Base-by-base conservation (phyloP, 352 stramenopile species). In the Phytophthora niederhauseri region DNA sequence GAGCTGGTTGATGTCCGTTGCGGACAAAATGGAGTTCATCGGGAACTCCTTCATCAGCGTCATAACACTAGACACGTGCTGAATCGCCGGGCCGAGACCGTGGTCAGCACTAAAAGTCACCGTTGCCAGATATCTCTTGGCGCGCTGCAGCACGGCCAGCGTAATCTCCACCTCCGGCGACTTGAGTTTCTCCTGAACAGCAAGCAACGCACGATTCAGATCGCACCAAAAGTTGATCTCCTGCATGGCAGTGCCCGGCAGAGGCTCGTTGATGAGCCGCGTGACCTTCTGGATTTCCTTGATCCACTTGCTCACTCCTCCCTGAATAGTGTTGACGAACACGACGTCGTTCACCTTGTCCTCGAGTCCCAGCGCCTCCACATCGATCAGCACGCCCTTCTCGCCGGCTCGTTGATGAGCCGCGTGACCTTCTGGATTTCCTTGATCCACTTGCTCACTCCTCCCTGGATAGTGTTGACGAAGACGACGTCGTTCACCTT, bases 181-280 rank as follows among this genome's bases (percentile, higher is more conserved):
- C 52, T 86, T 84, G 1, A 97, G 69, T 63, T 95, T 97, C 31
- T 90, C 77, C 58, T 98, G 89, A 3, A 93, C 94, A 15, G 82
- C 78, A 57, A 96, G 68, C 36, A 99, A 70, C 1, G 94, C 92
- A 34, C 93, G 85, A 54, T 97, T 89, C 43, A 99, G 77, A 69
- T 97, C 92, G 52, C 82, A 92, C 96, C 96, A 99, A 71, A 98
- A 99, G 70, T 98, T 97, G 49, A 98, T 96, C 68, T 99, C 96
- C 66, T 98, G 93, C 61, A 96, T 93, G 12, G 91, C 82, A 12
- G 87, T 96, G 17, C 91, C 91, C 15, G 87, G 78, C n/a, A 97
- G 66, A n/a, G 90, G 89, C 53, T 97, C 90, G 50, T 87, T 88
- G 26, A 96, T 85, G 3, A 98, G 78, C 9, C 85, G 80, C 12